Base-by-base conservation (phyloP, 768 basidiomycete genomes). In the Pleurotus sapidus region DNA sequence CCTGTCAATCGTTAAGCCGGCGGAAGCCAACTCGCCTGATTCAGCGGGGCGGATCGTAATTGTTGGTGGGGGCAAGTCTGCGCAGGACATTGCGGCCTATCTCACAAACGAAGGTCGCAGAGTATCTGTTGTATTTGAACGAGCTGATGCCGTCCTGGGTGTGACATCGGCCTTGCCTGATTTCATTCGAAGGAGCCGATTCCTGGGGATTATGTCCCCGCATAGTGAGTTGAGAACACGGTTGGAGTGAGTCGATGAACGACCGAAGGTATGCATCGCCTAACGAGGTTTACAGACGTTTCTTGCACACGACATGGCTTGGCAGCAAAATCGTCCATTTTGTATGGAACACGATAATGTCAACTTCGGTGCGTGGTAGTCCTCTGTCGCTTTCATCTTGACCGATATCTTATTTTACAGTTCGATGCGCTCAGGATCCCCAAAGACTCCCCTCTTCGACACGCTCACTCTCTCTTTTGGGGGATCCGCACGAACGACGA, bases 51-150 rank as follows among this genome's bases (percentile, higher is more conserved):
- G 73, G 0, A 70, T 81, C 5, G 71, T 86, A 0, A 72, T 88
- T 1, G 68, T 87, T 1, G 87, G 87, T 2, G 83, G 86, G 18
- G 87, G 87, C 3, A 88, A 82, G 64, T 88, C 87, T 3, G 84
- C 84, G 0, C 82, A 84, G 71, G 87, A 88, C 55, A 73, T 78
- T 46, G 73, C 77, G 12, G 70, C 81, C 15, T 77, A 79, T 61
- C 65, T 87, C 6, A 77, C 83, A 1, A 77, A 74, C 49, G 71
- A 77, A 42, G 78, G 80, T 0, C 63, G 77, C 8, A 78, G 69
- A 38, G 83, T 84, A 0, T 68, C 77, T 0, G 67, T 83, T 1
- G 76, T 84, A 2, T 86, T 84, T 51, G 75, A 81, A 48, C 79
- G 65, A 12, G 64, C 79, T 0, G 86, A 87, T 48, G 73, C 76